phyloP scores from a whole-genome alignment of 208 protist species.

The Histomonas meleagridis region DNA sequence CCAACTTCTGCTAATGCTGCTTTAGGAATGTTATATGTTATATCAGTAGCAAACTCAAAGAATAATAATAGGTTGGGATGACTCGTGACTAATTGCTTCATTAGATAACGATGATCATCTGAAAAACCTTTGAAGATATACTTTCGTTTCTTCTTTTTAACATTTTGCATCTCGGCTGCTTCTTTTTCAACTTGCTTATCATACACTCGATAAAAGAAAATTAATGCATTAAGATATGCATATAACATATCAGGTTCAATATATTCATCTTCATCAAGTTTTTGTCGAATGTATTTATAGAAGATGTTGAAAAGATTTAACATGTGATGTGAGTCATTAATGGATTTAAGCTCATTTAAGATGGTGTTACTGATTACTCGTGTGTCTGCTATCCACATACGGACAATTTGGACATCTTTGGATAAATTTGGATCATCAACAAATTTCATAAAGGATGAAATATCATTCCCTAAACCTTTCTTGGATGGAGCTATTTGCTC shows the following conservation, averaged over 20 bases:
- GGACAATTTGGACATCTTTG: background rate
- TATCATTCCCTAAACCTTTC: background rate
- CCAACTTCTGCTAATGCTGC: no score
- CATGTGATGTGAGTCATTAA: background rate
- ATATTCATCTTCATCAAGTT: background rate
- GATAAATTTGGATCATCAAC: background rate
- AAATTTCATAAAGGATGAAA: background rate
- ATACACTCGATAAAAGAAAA: background rate
- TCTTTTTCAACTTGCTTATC: background rate
- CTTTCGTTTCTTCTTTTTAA: background rate
- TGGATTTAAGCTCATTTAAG: background rate
- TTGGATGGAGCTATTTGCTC: background rate
- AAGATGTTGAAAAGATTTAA: background rate
- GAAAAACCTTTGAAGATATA: background rate
- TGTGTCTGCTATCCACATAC: background rate
- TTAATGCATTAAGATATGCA: background rate
- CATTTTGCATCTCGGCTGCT: background rate
- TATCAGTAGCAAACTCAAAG: background rate
- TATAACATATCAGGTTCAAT: background rate
- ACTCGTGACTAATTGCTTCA: background rate
- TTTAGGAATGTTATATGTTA: background rate
- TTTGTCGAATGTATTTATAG: background rate
- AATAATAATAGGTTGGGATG: background rate
- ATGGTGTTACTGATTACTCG: background rate
- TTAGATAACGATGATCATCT: background rate